A percentile compares a stretch with the other conserved stretches of the same genome.
Evolutionary conservation across 2,329 filamentous ascomycete genomes (phyloP).

Genomic region (Ustulina deusta): DNA sequence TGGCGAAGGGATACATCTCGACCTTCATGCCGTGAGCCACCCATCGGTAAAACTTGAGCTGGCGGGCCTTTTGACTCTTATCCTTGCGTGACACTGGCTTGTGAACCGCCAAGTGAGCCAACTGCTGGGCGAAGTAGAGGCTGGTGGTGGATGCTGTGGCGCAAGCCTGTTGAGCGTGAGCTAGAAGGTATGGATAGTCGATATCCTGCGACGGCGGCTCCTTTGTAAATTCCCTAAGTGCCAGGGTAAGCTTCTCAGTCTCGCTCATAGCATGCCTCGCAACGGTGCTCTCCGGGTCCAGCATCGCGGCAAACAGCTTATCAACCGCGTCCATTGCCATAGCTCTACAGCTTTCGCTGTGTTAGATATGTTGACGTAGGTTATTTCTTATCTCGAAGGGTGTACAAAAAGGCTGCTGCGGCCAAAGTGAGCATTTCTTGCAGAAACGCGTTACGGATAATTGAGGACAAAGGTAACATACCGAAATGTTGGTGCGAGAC

Average conservation of each 20-base stretch:
- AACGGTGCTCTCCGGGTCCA: not conserved
- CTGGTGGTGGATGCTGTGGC: not conserved
- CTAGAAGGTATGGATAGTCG: constrained; percentile 23
- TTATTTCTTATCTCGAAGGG: not conserved
- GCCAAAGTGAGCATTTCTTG: not conserved
- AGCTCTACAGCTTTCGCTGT: not conserved
- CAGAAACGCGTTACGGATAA: not conserved
- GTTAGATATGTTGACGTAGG: not conserved
- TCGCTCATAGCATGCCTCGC: not conserved
- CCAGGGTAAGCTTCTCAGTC: too few relatives aligned
- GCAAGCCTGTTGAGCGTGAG: not conserved
- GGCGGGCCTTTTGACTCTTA: constrained; percentile 33
- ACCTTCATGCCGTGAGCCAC: constrained; percentile 31
- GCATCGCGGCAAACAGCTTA: constrained; percentile 19
- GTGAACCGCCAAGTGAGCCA: constrained; percentile 27
- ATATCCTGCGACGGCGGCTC: constrained; percentile 24
- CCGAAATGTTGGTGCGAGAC: not conserved
- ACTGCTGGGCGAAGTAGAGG: constrained; percentile 27
- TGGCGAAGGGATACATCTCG: constrained; percentile 31
- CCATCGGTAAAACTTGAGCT: constrained; percentile 38
- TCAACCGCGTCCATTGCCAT: constrained; percentile 20
- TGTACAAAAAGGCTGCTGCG: too few relatives aligned
- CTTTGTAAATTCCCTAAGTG: not conserved
- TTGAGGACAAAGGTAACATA: not conserved
- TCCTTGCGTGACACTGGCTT: constrained; percentile 20